phyloP scores from a whole-genome alignment of 192 early-diverging fungal genomes.

The Mortierella alpina region DNA sequence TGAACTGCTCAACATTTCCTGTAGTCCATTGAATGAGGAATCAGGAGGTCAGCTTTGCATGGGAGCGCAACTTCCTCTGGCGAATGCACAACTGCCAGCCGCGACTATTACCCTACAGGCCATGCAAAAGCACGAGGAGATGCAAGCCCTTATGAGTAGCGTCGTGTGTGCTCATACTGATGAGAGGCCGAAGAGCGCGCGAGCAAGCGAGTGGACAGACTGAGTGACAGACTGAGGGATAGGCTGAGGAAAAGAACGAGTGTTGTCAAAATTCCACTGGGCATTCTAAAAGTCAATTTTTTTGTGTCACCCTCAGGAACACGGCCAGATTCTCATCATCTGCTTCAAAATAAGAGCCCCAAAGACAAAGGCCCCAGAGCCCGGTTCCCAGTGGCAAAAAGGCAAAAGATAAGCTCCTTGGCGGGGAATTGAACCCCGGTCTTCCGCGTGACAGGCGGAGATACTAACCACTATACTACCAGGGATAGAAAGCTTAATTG shows the following conservation, averaged over 20 bases:
- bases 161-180: background rate
- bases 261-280: no score
- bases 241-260: background rate
- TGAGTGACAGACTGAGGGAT: background rate
- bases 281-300: background rate
- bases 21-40: no score
- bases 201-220: no score
- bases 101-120: conserved; percentile 75
- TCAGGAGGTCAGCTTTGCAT: no score
- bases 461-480: conserved; percentile 48
- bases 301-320: no score
- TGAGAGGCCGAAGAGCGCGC: background rate
- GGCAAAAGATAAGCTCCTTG: conserved; percentile 20
- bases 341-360: no score
- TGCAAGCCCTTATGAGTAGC: conserved; percentile 46
- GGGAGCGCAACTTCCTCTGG: no score
- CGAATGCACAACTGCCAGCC: no score
- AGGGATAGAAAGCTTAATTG: conserved; percentile 1
- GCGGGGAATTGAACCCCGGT: conserved; percentile 45
- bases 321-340: no score
- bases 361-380: no score
- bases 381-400: background rate
- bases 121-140: conserved; percentile 71
- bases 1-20: conserved; percentile 41
- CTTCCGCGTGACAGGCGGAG: conserved; percentile 47